Evolutionary conservation across 495 filamentous ascomycete genomes (phyloP).

Genomic region (Penicillium longicatenatum): DNA sequence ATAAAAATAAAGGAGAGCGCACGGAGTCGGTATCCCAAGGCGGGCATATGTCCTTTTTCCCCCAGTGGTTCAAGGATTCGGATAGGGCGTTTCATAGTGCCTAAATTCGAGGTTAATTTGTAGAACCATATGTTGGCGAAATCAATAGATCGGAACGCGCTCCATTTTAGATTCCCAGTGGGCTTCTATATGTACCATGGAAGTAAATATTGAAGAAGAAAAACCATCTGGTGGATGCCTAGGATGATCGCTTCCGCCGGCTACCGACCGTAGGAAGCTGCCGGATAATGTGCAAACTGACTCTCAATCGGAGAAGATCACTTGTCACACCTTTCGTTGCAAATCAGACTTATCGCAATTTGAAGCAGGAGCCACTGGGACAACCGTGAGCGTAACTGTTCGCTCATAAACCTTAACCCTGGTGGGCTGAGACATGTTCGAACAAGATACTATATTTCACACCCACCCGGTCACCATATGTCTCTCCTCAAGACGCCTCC

Average conservation of each 20-base stretch:
- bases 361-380: background rate
- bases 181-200: background rate
- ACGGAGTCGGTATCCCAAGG: background rate
- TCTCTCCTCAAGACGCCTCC: conserved; percentile 5
- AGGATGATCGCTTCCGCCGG: conserved; percentile 4
- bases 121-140: background rate
- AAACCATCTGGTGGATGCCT: background rate
- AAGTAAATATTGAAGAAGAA: background rate
- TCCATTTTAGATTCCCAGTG: background rate
- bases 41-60: background rate
- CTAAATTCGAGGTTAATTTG: background rate
- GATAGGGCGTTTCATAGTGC: background rate
- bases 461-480: conserved; percentile 14
- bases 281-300: background rate
- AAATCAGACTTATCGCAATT: conserved; percentile 20
- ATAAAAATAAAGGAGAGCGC: background rate
- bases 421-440: conserved; percentile 15
- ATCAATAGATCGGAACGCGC: background rate
- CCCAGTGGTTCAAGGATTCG: conserved; percentile 1
- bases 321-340: conserved; percentile 19
- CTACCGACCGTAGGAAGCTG: background rate
- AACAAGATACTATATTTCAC: conserved; percentile 17
- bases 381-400: background rate
- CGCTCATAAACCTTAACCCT: conserved; percentile 4
- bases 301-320: conserved; percentile 9